These are phyloP conservation scores for Boletus patriciae DNA, from an alignment of 768 basidiomycete genomes.

Conservation along the genomic window DNA sequence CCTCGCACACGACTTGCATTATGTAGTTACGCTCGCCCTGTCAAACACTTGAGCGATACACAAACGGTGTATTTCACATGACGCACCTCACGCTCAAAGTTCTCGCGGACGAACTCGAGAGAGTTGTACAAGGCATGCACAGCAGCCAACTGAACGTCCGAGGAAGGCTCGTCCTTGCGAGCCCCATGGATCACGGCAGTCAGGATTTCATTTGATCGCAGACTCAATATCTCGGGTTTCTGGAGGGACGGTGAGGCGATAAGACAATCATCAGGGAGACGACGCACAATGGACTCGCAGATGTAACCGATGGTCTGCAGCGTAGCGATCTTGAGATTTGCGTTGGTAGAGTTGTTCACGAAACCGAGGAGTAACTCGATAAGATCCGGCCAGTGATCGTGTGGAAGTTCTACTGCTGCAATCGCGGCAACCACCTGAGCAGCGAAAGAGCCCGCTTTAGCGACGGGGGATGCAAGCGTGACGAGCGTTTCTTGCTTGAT, in stretches of 20 bases:
- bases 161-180: constrained; percentile 88
- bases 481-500: constrained; percentile 87
- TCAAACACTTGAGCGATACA: constrained; percentile 4
- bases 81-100: constrained; percentile 94
- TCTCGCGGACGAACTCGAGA: constrained; percentile 95
- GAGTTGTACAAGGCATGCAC: constrained; percentile 93
- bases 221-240: constrained; percentile 90
- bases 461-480: constrained; percentile 70
- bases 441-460: constrained; percentile 80
- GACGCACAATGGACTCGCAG: constrained; percentile 92
- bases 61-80: neutral
- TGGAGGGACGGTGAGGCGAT: constrained; percentile 32
- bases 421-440: constrained; percentile 95
- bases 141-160: constrained; percentile 90
- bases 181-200: constrained; percentile 99
- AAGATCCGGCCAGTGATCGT: constrained; percentile 85
- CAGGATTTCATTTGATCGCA: constrained; percentile 94
- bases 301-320: constrained; percentile 96
- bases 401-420: constrained; percentile 89
- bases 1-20: constrained; percentile 99
- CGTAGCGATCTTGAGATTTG: constrained; percentile 79
- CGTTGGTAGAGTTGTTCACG: constrained; percentile 70
- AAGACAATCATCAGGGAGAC: constrained; percentile 2
- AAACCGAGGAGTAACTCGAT: constrained; percentile 87
- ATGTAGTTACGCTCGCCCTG: constrained; percentile 99